Evolutionary conservation across 2,329 filamentous ascomycete genomes (phyloP).

Genomic region (Nannizziopsis barbatae): DNA sequence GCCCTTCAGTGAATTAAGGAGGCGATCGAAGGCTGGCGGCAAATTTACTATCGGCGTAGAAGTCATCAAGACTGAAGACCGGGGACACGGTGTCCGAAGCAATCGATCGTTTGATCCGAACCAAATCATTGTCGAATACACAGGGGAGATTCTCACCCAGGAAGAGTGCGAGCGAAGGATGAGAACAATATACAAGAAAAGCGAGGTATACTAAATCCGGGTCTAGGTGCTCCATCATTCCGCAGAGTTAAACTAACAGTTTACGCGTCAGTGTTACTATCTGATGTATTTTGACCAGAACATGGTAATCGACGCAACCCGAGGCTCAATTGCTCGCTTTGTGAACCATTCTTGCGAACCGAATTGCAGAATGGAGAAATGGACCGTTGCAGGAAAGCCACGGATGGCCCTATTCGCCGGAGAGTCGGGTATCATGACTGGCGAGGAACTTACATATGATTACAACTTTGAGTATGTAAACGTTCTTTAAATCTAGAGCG

Average conservation of each 20-base stretch:
- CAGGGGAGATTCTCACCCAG: slow-evolving; percentile 93
- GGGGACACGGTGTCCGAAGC: slow-evolving; percentile 82
- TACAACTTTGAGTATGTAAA: slow-evolving; percentile 56
- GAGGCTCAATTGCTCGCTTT: slow-evolving; percentile 90
- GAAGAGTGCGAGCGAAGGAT: slow-evolving; percentile 87
- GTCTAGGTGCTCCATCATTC: background rate
- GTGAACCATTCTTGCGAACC: slow-evolving; percentile 96
- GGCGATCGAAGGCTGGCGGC: slow-evolving; percentile 64
- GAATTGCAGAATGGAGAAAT: slow-evolving; percentile 96
- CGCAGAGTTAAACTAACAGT: slow-evolving; percentile 13
- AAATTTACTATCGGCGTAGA: slow-evolving; percentile 90
- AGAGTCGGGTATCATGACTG: slow-evolving; percentile 78
- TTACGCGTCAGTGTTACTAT: slow-evolving; percentile 67
- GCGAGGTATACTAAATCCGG: slow-evolving; percentile 53
- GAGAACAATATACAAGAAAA: slow-evolving; percentile 86
- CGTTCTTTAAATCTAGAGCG: slow-evolving; percentile 2
- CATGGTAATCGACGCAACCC: slow-evolving; percentile 96
- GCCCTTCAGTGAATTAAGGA: slow-evolving; percentile 67
- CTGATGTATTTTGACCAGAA: slow-evolving; percentile 98
- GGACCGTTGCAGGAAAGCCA: slow-evolving; percentile 86
- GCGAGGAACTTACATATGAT: slow-evolving; percentile 94
- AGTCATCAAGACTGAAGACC: slow-evolving; percentile 78
- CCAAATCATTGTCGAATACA: slow-evolving; percentile 97
- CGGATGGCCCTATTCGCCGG: slow-evolving; percentile 96
- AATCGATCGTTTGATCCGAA: slow-evolving; percentile 77